Conservation (phyloP, 1,284 basidiomycete genomes). For the Xerocomus tenax region DNA sequence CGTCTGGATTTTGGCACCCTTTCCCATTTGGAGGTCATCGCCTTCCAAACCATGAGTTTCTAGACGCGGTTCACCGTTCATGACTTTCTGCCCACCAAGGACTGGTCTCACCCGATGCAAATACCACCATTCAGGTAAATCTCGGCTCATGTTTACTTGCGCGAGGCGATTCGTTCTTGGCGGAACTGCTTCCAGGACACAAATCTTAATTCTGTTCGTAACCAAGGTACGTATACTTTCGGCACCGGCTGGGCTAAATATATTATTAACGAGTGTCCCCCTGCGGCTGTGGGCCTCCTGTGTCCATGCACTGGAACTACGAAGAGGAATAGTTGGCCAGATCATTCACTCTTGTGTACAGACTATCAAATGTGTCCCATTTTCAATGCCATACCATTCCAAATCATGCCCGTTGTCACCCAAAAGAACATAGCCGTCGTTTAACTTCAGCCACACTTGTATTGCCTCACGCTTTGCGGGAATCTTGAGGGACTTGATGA, state of each 20-base stretch:
- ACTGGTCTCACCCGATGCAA: slow-evolving; percentile 8
- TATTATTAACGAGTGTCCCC: slow-evolving; percentile 10
- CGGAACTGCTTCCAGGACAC: background rate
- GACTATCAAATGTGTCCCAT: slow-evolving; percentile 44
- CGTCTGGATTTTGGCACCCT: slow-evolving; percentile 25
- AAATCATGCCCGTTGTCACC: slow-evolving; percentile 46
- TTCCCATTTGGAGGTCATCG: slow-evolving; percentile 13
- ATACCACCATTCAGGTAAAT: background rate
- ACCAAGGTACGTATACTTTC: slow-evolving; percentile 16
- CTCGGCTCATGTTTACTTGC: slow-evolving; percentile 1
- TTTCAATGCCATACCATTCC: slow-evolving; percentile 64
- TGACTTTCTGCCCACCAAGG: slow-evolving; percentile 11
- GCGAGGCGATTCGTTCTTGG: slow-evolving; percentile 7
- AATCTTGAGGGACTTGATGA: slow-evolving; percentile 40
- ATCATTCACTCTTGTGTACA: slow-evolving; percentile 17
- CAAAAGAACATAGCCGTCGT: slow-evolving; percentile 42
- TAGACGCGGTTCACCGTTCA: slow-evolving; percentile 3
- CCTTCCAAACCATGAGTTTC: slow-evolving; percentile 20
- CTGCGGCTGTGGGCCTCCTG: slow-evolving; percentile 12
- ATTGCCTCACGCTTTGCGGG: slow-evolving; percentile 24
- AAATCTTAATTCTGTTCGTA: slow-evolving; percentile 4
- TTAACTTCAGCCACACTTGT: slow-evolving; percentile 49
- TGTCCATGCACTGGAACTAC: slow-evolving; percentile 4
- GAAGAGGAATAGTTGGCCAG: slow-evolving; percentile 1
- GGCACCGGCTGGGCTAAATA: background rate